These are phyloP conservation scores for Phialophora macrospora DNA, from an alignment of 2,329 filamentous ascomycete species.

Conservation along the genomic window DNA sequence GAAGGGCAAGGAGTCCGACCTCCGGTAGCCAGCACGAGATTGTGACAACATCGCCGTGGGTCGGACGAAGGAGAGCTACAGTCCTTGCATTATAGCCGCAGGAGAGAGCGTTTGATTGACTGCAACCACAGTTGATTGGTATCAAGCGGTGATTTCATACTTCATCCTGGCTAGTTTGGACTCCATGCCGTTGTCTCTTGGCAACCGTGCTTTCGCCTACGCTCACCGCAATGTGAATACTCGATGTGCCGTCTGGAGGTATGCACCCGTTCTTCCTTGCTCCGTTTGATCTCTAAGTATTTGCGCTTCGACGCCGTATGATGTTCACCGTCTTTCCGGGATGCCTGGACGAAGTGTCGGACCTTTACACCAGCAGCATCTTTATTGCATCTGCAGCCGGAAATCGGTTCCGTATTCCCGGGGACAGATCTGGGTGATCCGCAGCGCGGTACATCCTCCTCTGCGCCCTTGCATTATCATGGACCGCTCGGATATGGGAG, in stretches of 20 bases:
- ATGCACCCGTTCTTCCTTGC: neutral
- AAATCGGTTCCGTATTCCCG: too few relatives aligned
- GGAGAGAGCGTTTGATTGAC: neutral
- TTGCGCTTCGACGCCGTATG: neutral
- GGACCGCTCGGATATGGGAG: neutral
- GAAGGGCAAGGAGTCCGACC: slow-evolving; percentile 15
- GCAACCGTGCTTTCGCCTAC: neutral
- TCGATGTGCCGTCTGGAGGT: neutral
- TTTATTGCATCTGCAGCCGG: too few relatives aligned
- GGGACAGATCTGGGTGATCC: neutral
- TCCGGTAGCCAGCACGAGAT: neutral
- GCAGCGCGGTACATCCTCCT: neutral
- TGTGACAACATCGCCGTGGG: neutral
- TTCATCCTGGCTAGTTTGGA: neutral
- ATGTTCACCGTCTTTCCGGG: neutral
- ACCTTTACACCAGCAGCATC: neutral
- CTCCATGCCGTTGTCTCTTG: neutral
- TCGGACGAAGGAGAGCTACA: too few relatives aligned
- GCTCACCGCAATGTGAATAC: neutral
- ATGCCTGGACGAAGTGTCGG: neutral
- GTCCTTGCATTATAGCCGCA: neutral
- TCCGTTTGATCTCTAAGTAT: neutral
- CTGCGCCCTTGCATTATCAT: neutral
- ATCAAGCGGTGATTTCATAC: neutral
- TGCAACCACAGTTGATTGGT: neutral